phyloP scores from a whole-genome alignment of 2,329 filamentous ascomycete species.

The Ascochyta koolunga region DNA sequence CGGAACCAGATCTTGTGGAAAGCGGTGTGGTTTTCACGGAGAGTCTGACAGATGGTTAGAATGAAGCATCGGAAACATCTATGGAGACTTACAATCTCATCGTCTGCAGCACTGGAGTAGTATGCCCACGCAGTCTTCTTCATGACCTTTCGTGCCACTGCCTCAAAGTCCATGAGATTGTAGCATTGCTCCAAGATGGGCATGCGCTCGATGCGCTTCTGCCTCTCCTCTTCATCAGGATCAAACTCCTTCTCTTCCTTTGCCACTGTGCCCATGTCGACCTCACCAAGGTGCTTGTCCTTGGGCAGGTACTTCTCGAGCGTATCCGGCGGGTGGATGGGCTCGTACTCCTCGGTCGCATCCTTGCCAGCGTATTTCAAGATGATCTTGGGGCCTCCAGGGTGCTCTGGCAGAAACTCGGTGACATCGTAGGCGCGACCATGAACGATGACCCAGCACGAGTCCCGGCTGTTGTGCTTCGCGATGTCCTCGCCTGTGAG shows the following conservation, averaged over 20 bases:
- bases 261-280: conserved; percentile 46
- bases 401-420: conserved; percentile 68
- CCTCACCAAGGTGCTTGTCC: conserved; percentile 49
- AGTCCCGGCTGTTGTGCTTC: conserved; percentile 79
- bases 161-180: conserved; percentile 79
- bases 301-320: conserved; percentile 52
- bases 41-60: conserved; percentile 64
- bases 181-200: conserved; percentile 55
- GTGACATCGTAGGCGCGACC: conserved; percentile 71
- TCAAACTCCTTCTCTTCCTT: conserved; percentile 43
- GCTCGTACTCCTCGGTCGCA: conserved; percentile 57
- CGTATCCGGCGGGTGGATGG: conserved; percentile 59
- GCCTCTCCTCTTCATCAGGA: conserved; percentile 75
- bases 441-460: conserved; percentile 75
- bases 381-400: conserved; percentile 81
- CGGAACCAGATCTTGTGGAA: conserved; percentile 99
- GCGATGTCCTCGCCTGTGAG: conserved; percentile 59
- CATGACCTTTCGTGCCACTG: conserved; percentile 87
- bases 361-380: conserved; percentile 72
- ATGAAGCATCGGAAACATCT: not conserved
- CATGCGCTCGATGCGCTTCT: conserved; percentile 63
- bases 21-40: conserved; percentile 93
- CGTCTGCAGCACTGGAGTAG: conserved; percentile 91
- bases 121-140: conserved; percentile 98
- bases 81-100: conserved; percentile 73